Base-by-base conservation (phyloP, 768 basidiomycete genomes). In the Gymnopilus dilepis region DNA sequence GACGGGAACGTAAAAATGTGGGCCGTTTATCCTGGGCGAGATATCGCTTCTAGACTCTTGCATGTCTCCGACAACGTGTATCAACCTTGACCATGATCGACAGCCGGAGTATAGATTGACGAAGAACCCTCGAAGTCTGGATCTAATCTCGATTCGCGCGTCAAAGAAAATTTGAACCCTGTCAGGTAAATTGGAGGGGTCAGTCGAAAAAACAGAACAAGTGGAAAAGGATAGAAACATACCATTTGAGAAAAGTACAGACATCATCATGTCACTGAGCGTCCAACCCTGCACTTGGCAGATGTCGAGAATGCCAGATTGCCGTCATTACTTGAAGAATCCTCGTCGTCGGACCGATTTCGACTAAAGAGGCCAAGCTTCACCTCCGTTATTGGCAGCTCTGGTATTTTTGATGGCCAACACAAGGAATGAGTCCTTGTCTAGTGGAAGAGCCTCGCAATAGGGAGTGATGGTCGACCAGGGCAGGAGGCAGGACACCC, bases 1-100 rank as follows among this genome's bases (percentile, higher is more conserved):
- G 28, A 54, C 28, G 45, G 33, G 52, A 52, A 60, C 59, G 53
- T 60, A 60, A 60, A 45, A 48, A 50, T 28, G 28, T n/a, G 21
- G 47, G 26, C 57, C 48, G 28, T 52, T 1, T 11, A 38, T 17
- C 13, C 21, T 24, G 11, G 52, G 37, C 38, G 19, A 26, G 33
- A 38, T 24, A 37, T 38, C 34, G 52, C 34, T 54, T 54, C 52
- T 37, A 54, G 22, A 54, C 7, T 37, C 34, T 38, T 4, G 24
- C 2, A 30, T 22, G 22, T 37, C 50, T 33, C 21, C 15, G 50
- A 24, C n/a, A 22, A 53, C 3, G 52, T 24, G 1, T 19, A 12
- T 17, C 37, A 43, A 28, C 22, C 38, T 22, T 59, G 50, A 42
- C 53, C 58, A 34, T 42, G 58, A 54, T 54, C 52, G 52, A 37